Base-by-base conservation (phyloP, 2,329 filamentous ascomycete species). In the Aureobasidium pullulans region DNA sequence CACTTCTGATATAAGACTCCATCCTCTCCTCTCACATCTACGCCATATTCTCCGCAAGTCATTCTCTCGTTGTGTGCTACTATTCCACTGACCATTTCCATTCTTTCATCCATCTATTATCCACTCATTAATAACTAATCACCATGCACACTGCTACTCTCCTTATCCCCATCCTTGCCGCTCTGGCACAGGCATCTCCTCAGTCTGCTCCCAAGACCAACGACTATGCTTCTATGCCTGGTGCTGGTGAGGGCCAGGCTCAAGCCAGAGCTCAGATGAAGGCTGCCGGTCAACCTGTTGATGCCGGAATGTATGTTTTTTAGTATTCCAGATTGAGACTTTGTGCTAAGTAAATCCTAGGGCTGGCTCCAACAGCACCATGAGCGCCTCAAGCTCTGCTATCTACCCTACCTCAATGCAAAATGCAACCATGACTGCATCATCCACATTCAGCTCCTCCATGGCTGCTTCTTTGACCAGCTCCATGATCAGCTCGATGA, bases 101-200 rank as follows among this genome's bases (percentile, higher is more conserved):
- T 34, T 58, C 56, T 40, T 34, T 57, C 16, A 2, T 19, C 28
- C 10, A n/a, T 28, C 36, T 10, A 19, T 34, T 29, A 16, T 40
- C 15, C 28, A 40, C 16, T 31, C 37, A 15, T 40, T 31, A 42
- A 39, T 23, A 19, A 19, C 10, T 23, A 28, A 8, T 43, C 36
- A 59, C n/a, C 32, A 59, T 59, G 56, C 56, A 59, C 37, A 13
- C 36, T 32, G 43, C 46, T 11, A 39, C 54, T 31, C 37, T 59
- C 37, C 23, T 59, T 37, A 11, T 59, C 23, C 56, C 56, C 28
- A 28, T 40, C 34, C 56, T 59, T 49, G 56, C 56, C 44, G 46
- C 36, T 13, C 32, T 59, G 43, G 56, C 56, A 42, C 56, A 59
- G n/a, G 56, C 56, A 31, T 42, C 42, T 34, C 40, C 53, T 39